Evolutionary conservation across 2,329 filamentous ascomycete genomes (phyloP).

Genomic region (Sporothrix schenckii): DNA sequence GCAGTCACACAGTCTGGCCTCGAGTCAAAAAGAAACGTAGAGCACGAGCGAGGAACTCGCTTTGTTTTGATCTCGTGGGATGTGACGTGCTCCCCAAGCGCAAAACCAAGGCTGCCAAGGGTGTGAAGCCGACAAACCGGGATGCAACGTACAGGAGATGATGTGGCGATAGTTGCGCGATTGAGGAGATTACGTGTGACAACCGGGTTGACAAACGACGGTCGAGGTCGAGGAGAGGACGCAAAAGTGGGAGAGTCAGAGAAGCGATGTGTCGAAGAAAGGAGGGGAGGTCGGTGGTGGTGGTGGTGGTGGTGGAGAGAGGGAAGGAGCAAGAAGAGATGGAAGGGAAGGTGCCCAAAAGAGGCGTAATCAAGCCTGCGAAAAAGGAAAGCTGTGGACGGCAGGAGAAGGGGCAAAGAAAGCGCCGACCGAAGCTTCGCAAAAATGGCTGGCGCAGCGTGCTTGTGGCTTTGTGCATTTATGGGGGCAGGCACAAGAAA

Average conservation of each 20-base stretch:
- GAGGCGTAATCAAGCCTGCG: conserved; percentile 23
- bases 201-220: neutral
- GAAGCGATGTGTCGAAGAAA: conserved; percentile 24
- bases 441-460: conserved; percentile 25
- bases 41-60: neutral
- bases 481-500: conserved; percentile 16
- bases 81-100: neutral
- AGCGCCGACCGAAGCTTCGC: conserved; percentile 13
- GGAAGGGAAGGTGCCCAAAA: conserved; percentile 17
- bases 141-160: conserved; percentile 23
- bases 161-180: conserved; percentile 8
- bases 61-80: conserved; percentile 2
- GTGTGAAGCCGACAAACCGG: neutral
- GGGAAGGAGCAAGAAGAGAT: conserved; percentile 14
- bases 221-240: conserved; percentile 8
- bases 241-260: neutral
- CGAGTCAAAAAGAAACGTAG: neutral
- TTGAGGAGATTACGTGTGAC: neutral
- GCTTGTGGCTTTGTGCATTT: conserved; percentile 12
- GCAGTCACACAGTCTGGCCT: neutral
- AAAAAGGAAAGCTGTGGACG: conserved; percentile 28
- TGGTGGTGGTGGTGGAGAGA: neutral
- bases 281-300: conserved; percentile 26
- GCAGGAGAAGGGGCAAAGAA: conserved; percentile 24
- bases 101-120: neutral